phyloP scores from a whole-genome alignment of 1,284 basidiomycete species.

The Cystobasidiaceae sp. region DNA sequence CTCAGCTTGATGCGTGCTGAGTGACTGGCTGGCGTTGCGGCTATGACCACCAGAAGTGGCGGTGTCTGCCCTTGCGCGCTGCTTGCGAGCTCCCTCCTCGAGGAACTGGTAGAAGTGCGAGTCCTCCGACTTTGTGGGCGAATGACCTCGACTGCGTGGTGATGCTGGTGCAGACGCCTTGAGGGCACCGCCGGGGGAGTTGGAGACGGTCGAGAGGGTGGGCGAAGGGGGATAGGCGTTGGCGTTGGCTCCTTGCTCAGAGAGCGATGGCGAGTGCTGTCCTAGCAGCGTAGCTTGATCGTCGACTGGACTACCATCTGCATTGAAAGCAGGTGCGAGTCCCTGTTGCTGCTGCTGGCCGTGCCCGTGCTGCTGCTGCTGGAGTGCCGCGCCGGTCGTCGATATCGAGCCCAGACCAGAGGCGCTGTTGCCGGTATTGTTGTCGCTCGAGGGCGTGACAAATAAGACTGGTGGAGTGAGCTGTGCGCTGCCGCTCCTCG shows the following conservation, averaged over 20 bases:
- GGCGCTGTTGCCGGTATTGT: neutral
- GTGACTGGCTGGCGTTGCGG: no score
- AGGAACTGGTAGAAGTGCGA: constrained; percentile 17
- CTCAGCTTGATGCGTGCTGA: constrained; percentile 1
- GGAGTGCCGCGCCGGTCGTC: no score
- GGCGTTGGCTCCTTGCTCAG: no score
- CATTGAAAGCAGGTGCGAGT: no score
- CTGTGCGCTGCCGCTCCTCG: neutral
- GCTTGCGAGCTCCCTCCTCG: constrained; percentile 2
- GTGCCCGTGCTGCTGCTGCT: no score
- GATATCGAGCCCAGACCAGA: neutral
- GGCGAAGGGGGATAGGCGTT: constrained; percentile 15
- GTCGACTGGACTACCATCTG: no score
- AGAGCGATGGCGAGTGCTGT: no score
- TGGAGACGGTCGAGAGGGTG: neutral
- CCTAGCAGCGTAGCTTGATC: no score
- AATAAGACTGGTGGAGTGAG: constrained; percentile 11
- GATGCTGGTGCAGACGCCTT: neutral
- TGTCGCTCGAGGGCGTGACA: constrained; percentile 3
- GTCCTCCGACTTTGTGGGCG: constrained; percentile 27
- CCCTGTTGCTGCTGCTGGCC: no score
- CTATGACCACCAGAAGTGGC: neutral
- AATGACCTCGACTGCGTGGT: constrained; percentile 1
- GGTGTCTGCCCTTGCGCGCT: constrained; percentile 7
- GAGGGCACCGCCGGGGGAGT: neutral